Conservation (phyloP, 2,329 filamentous ascomycete species). For the Dissoconium aciculare region DNA sequence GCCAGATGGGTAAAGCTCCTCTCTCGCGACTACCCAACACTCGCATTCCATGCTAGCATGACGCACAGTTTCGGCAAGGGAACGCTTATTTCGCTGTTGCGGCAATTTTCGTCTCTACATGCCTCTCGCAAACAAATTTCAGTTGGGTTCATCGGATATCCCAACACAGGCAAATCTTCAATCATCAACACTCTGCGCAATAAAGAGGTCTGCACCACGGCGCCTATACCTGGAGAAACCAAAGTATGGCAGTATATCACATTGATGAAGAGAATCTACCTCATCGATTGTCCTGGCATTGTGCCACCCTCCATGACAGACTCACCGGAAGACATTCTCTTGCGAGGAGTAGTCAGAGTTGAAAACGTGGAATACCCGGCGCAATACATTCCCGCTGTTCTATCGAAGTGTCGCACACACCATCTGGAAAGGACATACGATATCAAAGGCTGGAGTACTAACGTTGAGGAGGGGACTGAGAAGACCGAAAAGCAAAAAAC, state of each 20-base stretch:
- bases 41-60: constrained; percentile 87
- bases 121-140: constrained; percentile 87
- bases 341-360: constrained; percentile 81
- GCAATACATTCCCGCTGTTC: constrained; percentile 78
- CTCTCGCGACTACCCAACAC: constrained; percentile 81
- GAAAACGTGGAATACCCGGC: constrained; percentile 95
- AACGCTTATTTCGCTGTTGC: constrained; percentile 75
- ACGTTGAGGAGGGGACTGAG: constrained; percentile 9
- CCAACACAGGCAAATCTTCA: constrained; percentile 89
- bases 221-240: constrained; percentile 89
- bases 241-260: constrained; percentile 98
- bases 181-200: constrained; percentile 93
- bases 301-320: constrained; percentile 79
- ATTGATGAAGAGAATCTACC: constrained; percentile 81
- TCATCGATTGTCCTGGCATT: constrained; percentile 94
- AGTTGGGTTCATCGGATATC: constrained; percentile 76
- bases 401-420: constrained; percentile 65
- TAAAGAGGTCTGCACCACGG: constrained; percentile 87
- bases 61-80: constrained; percentile 97
- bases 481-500: constrained; percentile 18
- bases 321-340: constrained; percentile 70
- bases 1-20: constrained; percentile 82
- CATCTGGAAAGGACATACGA: constrained; percentile 92
- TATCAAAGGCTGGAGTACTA: constrained; percentile 50
- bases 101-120: constrained; percentile 85